Evolutionary conservation across 2,329 filamentous ascomycete genomes (phyloP).

Genomic region (Phyllosticta paracitricarpa): DNA sequence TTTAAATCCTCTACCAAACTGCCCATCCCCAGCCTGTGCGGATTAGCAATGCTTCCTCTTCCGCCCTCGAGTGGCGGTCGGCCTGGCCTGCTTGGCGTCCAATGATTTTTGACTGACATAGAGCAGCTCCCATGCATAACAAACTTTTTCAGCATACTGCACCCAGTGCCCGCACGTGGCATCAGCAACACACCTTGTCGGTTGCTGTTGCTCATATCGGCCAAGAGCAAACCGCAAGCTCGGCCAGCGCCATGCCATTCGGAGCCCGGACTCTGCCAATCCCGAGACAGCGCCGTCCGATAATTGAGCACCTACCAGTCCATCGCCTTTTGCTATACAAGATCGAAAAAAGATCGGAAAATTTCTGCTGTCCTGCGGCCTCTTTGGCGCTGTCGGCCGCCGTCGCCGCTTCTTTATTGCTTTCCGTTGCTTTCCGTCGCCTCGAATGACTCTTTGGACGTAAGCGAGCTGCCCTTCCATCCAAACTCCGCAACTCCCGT

Average conservation of each 20-base stretch:
- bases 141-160: not conserved
- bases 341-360: not conserved
- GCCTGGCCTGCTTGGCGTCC: not conserved
- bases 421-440: not conserved
- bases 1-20: not conserved
- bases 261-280: not conserved
- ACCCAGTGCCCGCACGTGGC: not conserved
- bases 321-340: not conserved
- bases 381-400: not conserved
- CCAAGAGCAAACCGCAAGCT: not conserved
- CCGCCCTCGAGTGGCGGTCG: not conserved
- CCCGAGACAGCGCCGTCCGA: not conserved
- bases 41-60: not conserved
- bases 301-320: not conserved
- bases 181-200: not conserved
- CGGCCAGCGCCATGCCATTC: not conserved
- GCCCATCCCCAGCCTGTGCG: not conserved
- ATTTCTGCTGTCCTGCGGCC: not conserved
- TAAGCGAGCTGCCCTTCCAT: not conserved
- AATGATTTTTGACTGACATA: not conserved
- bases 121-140: not conserved
- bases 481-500: not conserved
- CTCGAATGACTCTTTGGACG: not conserved
- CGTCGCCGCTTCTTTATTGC: not conserved
- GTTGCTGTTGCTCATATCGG: not conserved